A percentile compares a stretch with the other conserved stretches of the same genome.
phyloP scores from a whole-genome alignment of 345 rosid species.

The Trapa incisa region DNA sequence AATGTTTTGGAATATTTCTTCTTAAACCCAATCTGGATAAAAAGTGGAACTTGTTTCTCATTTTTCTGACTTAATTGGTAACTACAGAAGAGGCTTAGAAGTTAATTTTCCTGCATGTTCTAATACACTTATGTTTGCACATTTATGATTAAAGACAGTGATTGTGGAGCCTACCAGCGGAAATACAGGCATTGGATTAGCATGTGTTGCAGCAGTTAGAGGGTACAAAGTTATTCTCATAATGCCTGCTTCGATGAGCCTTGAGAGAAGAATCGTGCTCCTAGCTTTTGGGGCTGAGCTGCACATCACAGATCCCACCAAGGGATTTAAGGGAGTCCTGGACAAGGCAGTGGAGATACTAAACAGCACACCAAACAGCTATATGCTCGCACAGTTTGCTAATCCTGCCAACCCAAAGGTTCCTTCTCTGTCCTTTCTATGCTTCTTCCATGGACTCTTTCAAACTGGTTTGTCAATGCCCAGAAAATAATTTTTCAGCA shows the following conservation, averaged over 20 bases:
- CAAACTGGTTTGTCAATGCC: too few relatives aligned
- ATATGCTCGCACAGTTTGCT: constrained; percentile 29
- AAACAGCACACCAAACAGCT: constrained; percentile 42
- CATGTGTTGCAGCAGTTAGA: constrained; percentile 48
- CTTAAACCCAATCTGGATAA: not conserved
- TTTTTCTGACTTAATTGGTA: not conserved
- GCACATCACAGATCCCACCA: constrained; percentile 31
- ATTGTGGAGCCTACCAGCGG: constrained; percentile 55
- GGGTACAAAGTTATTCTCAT: constrained; percentile 48
- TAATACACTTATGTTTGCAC: not conserved
- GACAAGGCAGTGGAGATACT: constrained; percentile 46
- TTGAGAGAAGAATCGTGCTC: constrained; percentile 53
- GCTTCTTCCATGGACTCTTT: not conserved
- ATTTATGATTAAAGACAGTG: constrained; percentile 24
- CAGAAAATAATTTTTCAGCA: not conserved
- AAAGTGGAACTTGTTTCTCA: too few relatives aligned
- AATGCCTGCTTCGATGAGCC: constrained; percentile 45
- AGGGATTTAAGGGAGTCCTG: constrained; percentile 26
- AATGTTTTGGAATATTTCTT: too few relatives aligned
- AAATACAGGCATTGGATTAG: constrained; percentile 72
- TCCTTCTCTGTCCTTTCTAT: not conserved
- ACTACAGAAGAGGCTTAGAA: not conserved
- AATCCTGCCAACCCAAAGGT: constrained; percentile 74
- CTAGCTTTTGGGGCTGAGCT: constrained; percentile 71
- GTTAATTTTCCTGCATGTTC: not conserved